Percentiles rank a stretch among this genome's conserved stretches.
Evolutionary conservation across 176 grass and related monocot species (phyloP).

Genomic region (Pontederia crassipes): DNA sequence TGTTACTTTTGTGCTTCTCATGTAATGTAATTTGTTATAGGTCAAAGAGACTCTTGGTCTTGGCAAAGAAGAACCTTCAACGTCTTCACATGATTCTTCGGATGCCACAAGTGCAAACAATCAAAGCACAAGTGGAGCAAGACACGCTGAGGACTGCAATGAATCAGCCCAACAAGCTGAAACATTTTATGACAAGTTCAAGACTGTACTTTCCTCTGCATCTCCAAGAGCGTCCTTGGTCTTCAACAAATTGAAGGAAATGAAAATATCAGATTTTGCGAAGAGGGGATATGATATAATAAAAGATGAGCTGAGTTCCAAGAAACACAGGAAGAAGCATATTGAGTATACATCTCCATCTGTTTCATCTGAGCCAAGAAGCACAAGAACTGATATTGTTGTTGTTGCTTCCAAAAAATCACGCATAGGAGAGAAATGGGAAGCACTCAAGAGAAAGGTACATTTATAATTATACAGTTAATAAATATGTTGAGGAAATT

Average conservation of each 20-base stretch:
- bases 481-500: background rate
- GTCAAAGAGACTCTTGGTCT: slow-evolving; percentile 56
- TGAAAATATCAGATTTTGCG: slow-evolving; percentile 47
- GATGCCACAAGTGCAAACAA: slow-evolving; percentile 21
- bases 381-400: slow-evolving; percentile 48
- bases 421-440: slow-evolving; percentile 77
- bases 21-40: slow-evolving; percentile 18
- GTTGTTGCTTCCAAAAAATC: slow-evolving; percentile 71
- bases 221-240: slow-evolving; percentile 38
- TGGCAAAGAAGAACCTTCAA: slow-evolving; percentile 41
- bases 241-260: slow-evolving; percentile 55
- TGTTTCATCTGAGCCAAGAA: slow-evolving; percentile 39
- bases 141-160: slow-evolving; percentile 24
- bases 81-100: slow-evolving; percentile 16
- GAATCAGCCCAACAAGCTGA: slow-evolving; percentile 23
- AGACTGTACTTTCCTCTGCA: slow-evolving; percentile 42
- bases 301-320: slow-evolving; percentile 57
- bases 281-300: slow-evolving; percentile 64
- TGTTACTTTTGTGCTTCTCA: background rate
- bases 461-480: background rate
- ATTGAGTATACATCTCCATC: slow-evolving; percentile 36
- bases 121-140: slow-evolving; percentile 17
- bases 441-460: slow-evolving; percentile 90
- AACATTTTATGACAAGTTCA: slow-evolving; percentile 44
- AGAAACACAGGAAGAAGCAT: slow-evolving; percentile 42